Conservation (phyloP, 148 eudicot genomes). For the Chenopodium album region DNA sequence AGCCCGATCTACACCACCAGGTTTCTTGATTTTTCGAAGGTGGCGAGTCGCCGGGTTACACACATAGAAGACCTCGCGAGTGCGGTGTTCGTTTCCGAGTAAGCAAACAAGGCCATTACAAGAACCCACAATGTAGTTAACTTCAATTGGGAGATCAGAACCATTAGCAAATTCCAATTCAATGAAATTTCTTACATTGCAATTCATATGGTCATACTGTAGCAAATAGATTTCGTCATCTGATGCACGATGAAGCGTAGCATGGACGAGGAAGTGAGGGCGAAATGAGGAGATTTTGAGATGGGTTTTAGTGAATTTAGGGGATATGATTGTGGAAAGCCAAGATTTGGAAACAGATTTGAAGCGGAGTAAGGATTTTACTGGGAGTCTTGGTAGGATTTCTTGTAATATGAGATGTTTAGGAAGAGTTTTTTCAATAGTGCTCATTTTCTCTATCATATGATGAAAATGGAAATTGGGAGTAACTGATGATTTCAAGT, state of each 20-base stretch:
- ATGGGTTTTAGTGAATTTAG: constrained; percentile 12
- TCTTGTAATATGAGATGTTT: neutral
- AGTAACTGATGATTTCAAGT: too few species aligned
- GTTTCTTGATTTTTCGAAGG: too few species aligned
- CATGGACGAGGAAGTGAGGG: neutral
- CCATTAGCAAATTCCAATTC: neutral
- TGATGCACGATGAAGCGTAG: too few species aligned
- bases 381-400: constrained; percentile 19
- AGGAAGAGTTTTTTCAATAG: too few species aligned
- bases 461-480: too few species aligned
- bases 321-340: neutral
- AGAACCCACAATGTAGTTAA: constrained; percentile 9
- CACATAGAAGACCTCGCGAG: too few species aligned
- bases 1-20: too few species aligned
- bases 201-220: neutral
- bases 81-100: too few species aligned
- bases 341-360: constrained; percentile 15
- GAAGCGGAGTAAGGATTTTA: constrained; percentile 21
- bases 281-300: neutral
- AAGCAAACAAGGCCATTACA: constrained; percentile 22
- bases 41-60: too few species aligned
- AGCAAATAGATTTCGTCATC: neutral
- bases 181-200: neutral
- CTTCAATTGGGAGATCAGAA: too few species aligned
- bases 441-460: too few species aligned